These are phyloP conservation scores for Cornus florida DNA, from an alignment of 148 eudicot genomes.

Conservation along the genomic window DNA sequence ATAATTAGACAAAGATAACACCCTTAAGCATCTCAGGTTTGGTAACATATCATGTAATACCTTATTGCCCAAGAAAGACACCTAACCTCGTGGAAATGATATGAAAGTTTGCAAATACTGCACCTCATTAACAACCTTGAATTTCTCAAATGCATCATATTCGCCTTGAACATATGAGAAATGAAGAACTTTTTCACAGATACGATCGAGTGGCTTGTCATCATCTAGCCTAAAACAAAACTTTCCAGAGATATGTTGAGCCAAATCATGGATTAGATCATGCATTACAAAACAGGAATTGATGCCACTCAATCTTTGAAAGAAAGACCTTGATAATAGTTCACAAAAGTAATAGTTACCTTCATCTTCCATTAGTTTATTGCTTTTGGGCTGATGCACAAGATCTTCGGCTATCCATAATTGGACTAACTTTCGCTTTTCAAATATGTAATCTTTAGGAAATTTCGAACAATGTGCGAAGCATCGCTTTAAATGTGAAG, in stretches of 20 bases:
- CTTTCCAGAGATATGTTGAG: slow-evolving; percentile 11
- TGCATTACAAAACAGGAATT: slow-evolving; percentile 21
- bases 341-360: too few relatives aligned
- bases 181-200: background rate
- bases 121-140: background rate
- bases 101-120: slow-evolving; percentile 18
- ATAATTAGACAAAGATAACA: background rate
- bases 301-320: too few relatives aligned
- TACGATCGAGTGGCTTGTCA: background rate
- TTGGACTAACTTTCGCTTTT: too few relatives aligned
- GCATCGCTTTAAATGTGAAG: too few relatives aligned
- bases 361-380: too few relatives aligned
- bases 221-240: background rate
- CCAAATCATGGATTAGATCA: slow-evolving; percentile 17
- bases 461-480: too few relatives aligned
- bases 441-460: too few relatives aligned
- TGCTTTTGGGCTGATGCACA: too few relatives aligned
- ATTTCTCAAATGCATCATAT: background rate
- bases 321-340: too few relatives aligned
- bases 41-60: background rate
- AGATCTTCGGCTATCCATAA: too few relatives aligned
- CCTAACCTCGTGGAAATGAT: background rate
- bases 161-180: background rate
- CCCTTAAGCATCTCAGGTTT: background rate
- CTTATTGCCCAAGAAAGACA: background rate